These are phyloP conservation scores for Botrytis medusae DNA, from an alignment of 2,329 filamentous ascomycete genomes.

Conservation along the genomic window DNA sequence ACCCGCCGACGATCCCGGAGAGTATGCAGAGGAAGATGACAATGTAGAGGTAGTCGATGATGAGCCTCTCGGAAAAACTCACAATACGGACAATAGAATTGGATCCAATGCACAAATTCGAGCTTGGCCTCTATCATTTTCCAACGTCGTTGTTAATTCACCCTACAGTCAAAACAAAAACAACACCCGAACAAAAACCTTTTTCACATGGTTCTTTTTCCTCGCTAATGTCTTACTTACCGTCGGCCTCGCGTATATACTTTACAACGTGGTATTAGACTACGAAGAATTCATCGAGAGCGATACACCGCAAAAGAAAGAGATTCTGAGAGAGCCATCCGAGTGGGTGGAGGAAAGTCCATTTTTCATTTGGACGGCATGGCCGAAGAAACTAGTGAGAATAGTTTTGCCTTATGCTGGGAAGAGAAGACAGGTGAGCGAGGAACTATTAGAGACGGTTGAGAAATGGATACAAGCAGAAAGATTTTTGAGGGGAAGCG, in stretches of 20 bases:
- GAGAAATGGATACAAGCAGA: constrained; percentile 6
- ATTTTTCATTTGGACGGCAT: neutral
- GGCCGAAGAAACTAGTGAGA: neutral
- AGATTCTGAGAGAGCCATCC: neutral
- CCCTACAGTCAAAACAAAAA: neutral
- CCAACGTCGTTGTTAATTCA: constrained; percentile 5
- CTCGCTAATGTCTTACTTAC: neutral
- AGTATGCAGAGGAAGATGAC: neutral
- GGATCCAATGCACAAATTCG: neutral
- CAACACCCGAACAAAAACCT: neutral
- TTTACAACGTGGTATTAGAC: neutral
- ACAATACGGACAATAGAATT: neutral
- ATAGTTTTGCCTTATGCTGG: neutral
- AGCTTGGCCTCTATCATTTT: constrained; percentile 5
- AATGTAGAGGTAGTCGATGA: neutral
- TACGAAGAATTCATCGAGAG: neutral
- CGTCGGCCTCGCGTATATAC: neutral
- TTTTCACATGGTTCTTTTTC: neutral
- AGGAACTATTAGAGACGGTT: constrained; percentile 4
- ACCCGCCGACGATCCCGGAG: neutral
- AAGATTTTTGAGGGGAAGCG: neutral
- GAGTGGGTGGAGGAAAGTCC: neutral
- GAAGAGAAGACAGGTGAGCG: neutral
- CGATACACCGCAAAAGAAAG: neutral
- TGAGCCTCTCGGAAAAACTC: neutral